phyloP scores from a whole-genome alignment of 1,284 basidiomycete species.

The Quambalaria eucalypti region DNA sequence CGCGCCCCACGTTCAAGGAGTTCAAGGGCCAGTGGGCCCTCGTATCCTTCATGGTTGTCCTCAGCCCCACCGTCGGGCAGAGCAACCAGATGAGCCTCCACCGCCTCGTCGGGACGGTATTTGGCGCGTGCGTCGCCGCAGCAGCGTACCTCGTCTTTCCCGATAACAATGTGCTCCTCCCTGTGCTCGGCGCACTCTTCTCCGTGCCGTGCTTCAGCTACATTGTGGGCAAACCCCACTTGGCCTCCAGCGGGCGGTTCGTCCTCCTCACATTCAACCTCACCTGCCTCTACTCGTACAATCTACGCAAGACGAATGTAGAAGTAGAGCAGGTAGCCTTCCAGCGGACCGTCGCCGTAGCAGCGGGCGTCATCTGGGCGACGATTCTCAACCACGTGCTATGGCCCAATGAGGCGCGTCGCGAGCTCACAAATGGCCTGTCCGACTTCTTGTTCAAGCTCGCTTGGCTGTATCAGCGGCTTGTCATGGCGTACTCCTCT shows the following conservation, averaged over 20 bases:
- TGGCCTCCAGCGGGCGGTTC: slow-evolving; percentile 36
- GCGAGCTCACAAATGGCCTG: slow-evolving; percentile 72
- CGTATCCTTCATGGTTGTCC: slow-evolving; percentile 62
- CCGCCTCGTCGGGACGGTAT: slow-evolving; percentile 14
- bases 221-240: slow-evolving; percentile 59
- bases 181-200: slow-evolving; percentile 82
- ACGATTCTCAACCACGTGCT: slow-evolving; percentile 75
- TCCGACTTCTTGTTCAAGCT: slow-evolving; percentile 60
- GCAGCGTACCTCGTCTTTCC: slow-evolving; percentile 61
- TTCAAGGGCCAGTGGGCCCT: slow-evolving; percentile 89
- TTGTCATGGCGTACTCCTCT: slow-evolving; percentile 34
- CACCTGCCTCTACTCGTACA: slow-evolving; percentile 66
- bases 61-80: slow-evolving; percentile 39
- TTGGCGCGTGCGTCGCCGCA: slow-evolving; percentile 70
- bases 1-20: slow-evolving; percentile 66
- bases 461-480: slow-evolving; percentile 34
- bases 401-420: slow-evolving; percentile 88
- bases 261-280: slow-evolving; percentile 62
- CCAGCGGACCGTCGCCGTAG: slow-evolving; percentile 71
- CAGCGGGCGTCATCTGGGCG: slow-evolving; percentile 78
- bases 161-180: slow-evolving; percentile 64
- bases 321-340: slow-evolving; percentile 66
- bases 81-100: slow-evolving; percentile 35
- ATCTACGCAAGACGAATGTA: slow-evolving; percentile 62
- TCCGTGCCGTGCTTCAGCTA: slow-evolving; percentile 89